Percentiles rank a stretch among this genome's conserved stretches.
Evolutionary conservation across 768 basidiomycete species (phyloP).

Genomic region (Serendipita indica): DNA sequence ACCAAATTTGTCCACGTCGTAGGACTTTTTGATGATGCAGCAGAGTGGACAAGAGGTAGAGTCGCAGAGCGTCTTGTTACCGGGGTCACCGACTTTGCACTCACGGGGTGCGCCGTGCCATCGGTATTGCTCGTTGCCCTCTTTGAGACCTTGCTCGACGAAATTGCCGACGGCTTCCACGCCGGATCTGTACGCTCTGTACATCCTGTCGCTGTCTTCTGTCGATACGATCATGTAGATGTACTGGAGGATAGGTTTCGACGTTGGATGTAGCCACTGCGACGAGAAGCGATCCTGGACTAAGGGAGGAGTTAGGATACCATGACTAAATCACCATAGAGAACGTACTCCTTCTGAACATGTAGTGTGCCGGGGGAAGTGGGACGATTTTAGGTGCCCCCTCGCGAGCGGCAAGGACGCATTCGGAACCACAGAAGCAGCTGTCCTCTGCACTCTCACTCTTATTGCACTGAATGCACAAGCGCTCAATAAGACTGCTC

Average conservation of each 20-base stretch:
- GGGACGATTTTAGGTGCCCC: not conserved
- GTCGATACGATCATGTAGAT: not conserved
- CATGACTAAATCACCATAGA: not conserved
- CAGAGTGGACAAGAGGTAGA: slow-evolving; percentile 37
- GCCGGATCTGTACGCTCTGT: not conserved
- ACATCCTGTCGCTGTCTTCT: not conserved
- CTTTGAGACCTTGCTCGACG: not conserved
- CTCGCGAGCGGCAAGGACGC: not conserved
- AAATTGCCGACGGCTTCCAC: not conserved
- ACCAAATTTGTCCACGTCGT: slow-evolving; percentile 46
- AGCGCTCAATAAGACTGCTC: not conserved
- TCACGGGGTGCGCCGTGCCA: not conserved
- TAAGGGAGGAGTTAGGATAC: not conserved
- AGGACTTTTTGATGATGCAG: slow-evolving; percentile 40
- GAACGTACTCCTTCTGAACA: not conserved
- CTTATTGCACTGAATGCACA: not conserved
- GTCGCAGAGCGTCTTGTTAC: slow-evolving; percentile 31
- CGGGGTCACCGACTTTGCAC: slow-evolving; percentile 31
- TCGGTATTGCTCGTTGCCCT: not conserved
- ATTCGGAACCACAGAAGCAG: not conserved
- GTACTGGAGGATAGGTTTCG: not conserved
- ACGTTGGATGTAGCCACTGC: not conserved
- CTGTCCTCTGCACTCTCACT: not conserved
- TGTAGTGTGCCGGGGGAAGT: not conserved
- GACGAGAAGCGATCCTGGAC: not conserved